Conservation (phyloP, 768 basidiomycete species). For the Podaxis sp. region DNA sequence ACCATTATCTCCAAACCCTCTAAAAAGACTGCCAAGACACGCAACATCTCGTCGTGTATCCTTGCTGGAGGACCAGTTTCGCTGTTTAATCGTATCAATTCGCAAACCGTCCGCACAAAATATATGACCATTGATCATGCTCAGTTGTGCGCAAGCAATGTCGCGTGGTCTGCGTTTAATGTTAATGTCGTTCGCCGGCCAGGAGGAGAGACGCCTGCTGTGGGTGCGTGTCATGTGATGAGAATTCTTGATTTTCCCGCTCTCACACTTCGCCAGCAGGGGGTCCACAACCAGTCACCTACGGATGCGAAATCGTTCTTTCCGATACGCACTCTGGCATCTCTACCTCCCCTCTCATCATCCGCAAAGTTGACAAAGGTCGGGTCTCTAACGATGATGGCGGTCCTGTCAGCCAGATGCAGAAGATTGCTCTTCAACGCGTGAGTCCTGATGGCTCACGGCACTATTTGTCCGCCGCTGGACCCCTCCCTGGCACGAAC, state of each 20-base stretch:
- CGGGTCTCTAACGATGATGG: constrained; percentile 85
- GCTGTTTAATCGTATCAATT: constrained; percentile 95
- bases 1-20: constrained; percentile 97
- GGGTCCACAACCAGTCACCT: constrained; percentile 84
- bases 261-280: constrained; percentile 44
- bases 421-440: constrained; percentile 90
- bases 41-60: constrained; percentile 89
- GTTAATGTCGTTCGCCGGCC: constrained; percentile 84
- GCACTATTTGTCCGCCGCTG: constrained; percentile 88
- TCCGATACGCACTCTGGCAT: constrained; percentile 85
- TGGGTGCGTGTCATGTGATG: constrained; percentile 69
- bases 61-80: constrained; percentile 87
- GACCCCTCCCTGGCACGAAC: constrained; percentile 77
- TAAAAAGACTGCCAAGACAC: constrained; percentile 95
- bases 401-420: constrained; percentile 94
- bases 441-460: constrained; percentile 80
- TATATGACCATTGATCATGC: constrained; percentile 93
- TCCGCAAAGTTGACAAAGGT: constrained; percentile 93
- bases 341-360: constrained; percentile 79
- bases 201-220: constrained; percentile 54
- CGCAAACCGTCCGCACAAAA: constrained; percentile 95
- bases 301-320: constrained; percentile 86
- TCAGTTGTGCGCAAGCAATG: constrained; percentile 84
- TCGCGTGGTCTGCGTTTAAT: constrained; percentile 92
- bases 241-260: constrained; percentile 29